Base-by-base conservation (phyloP, 805 yeast genomes). In the Priceomyces haplophilus region DNA sequence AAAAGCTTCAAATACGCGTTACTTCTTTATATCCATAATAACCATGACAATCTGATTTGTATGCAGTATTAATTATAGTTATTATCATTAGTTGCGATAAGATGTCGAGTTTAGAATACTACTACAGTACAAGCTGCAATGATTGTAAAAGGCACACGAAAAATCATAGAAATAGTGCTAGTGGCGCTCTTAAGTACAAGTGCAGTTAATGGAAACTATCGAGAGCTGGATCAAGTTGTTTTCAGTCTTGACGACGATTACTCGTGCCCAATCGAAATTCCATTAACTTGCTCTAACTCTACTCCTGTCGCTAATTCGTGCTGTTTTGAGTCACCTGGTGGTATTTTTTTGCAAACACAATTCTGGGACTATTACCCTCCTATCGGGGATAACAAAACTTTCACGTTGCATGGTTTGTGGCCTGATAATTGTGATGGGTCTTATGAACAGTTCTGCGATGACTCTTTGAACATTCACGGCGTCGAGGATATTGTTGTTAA, bases 211-310 rank as follows among this genome's bases (percentile, higher is more conserved):
- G 15, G n/a, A n/a, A n/a, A n/a, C n/a, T n/a, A n/a, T n/a, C n/a
- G n/a, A n/a, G n/a, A n/a, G n/a, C 5, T 15, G n/a, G 15, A 27
- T 12, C 31, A 27, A 15, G 8, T 12, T 6, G 31, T 27, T n/a
- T 27, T 27, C 31, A 27, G n/a, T 5, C n/a, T n/a, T 27, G 10
- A 27, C 8, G 15, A 2, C n/a, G 38, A 16, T 7, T 23, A 34
- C 27, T 12, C 34, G 16, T 83, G 89, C 54, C 87, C 89, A 1
- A 50, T 65, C 2, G 75, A 79, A 49, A 45, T 71, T 1, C 90
- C 91, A 1, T 57, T 76, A 27, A 74, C 86, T 6, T 85, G 93
- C 54, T 55, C 75, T 15, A 82, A 82, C 51, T 56, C 69, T 4
- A 75, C 85, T 0, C 72, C 67, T 2, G 69, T 79, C 2, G 65